phyloP scores from a whole-genome alignment of 2,329 filamentous ascomycete species.

The Claviceps purpurea region DNA sequence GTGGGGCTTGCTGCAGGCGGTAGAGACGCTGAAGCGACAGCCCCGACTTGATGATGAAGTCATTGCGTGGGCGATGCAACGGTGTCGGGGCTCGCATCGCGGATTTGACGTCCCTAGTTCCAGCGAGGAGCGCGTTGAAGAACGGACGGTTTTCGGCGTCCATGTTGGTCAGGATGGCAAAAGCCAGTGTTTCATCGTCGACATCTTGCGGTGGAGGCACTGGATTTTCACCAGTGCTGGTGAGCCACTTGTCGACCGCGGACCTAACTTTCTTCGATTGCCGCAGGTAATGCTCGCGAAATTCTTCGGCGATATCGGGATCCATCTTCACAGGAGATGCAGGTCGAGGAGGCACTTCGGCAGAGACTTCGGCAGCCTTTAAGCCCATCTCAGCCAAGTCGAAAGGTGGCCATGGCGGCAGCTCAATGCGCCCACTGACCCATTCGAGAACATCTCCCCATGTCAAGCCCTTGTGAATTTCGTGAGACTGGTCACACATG shows the following conservation, averaged over 20 bases:
- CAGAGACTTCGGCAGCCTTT: conserved; percentile 47
- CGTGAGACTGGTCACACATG: conserved; percentile 56
- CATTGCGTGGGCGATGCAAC: conserved; percentile 48
- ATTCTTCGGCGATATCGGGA: conserved; percentile 87
- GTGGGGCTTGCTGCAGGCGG: conserved; percentile 55
- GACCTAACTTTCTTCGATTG: conserved; percentile 86
- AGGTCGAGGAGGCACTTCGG: conserved; percentile 44
- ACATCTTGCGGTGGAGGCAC: conserved; percentile 73
- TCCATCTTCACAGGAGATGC: conserved; percentile 63
- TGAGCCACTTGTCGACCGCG: conserved; percentile 86
- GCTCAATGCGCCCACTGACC: conserved; percentile 74
- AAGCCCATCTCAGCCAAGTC: conserved; percentile 50
- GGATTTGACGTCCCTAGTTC: conserved; percentile 42
- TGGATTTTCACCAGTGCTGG: conserved; percentile 59
- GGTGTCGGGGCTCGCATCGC: conserved; percentile 56
- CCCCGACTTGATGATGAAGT: conserved; percentile 62
- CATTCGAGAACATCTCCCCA: conserved; percentile 95
- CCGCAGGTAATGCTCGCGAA: conserved; percentile 78
- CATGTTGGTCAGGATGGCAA: conserved; percentile 84
- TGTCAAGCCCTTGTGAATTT: conserved; percentile 60
- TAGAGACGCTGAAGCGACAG: conserved; percentile 77
- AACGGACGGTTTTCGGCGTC: conserved; percentile 60
- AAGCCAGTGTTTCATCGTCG: conserved; percentile 85
- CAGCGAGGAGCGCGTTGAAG: conserved; percentile 67
- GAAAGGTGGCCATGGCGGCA: conserved; percentile 84